Conservation (phyloP, 2,329 filamentous ascomycete genomes). For the Colletotrichum cuscutae region DNA sequence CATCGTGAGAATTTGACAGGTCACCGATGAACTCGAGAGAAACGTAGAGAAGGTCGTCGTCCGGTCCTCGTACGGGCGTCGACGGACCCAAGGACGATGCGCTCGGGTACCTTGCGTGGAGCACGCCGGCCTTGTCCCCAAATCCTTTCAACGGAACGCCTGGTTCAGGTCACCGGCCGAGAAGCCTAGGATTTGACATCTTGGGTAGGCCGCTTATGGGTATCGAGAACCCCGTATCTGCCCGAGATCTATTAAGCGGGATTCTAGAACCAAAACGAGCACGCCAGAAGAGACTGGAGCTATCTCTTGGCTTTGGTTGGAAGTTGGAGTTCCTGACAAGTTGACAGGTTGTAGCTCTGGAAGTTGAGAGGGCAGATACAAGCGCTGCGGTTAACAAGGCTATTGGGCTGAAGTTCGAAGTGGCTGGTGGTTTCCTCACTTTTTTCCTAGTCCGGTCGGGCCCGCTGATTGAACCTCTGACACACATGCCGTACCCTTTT, state of each 20-base stretch:
- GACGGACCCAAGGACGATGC: constrained; percentile 3
- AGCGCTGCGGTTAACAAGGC: background rate
- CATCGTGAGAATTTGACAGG: background rate
- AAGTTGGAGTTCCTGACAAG: too few relatives aligned
- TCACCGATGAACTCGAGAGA: constrained; percentile 5
- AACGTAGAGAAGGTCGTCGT: background rate
- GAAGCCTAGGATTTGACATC: background rate
- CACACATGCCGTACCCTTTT: background rate
- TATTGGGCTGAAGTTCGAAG: background rate
- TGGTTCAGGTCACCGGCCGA: background rate
- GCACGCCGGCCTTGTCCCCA: background rate
- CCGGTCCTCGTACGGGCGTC: background rate
- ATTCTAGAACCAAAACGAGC: constrained; percentile 3
- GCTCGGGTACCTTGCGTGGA: background rate
- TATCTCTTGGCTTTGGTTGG: background rate
- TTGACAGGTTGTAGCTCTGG: too few relatives aligned
- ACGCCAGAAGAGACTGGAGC: constrained; percentile 6
- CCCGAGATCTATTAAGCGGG: background rate
- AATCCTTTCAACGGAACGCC: background rate
- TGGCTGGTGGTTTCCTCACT: background rate
- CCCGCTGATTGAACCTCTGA: background rate
- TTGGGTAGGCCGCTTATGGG: background rate
- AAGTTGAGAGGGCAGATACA: background rate
- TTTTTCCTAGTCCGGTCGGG: background rate
- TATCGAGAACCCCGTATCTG: background rate